A percentile compares a stretch with the other conserved stretches of the same genome.
Conservation (phyloP, 2,329 filamentous ascomycete genomes). For the Pseudogymnoascus sp. region DNA sequence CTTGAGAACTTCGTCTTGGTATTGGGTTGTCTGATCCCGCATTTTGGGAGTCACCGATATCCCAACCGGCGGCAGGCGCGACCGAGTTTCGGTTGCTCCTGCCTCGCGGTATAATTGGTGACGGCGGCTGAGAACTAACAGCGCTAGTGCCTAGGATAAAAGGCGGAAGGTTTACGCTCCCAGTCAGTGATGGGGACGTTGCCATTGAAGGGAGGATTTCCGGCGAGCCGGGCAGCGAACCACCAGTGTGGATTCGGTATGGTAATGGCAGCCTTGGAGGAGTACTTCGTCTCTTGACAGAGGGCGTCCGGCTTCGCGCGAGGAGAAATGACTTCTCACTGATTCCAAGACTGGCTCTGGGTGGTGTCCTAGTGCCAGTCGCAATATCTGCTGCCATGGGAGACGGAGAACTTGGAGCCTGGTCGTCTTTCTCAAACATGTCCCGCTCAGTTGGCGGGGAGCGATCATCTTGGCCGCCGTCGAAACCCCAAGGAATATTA, state of each 20-base stretch:
- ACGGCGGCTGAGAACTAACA: not conserved
- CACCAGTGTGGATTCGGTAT: not conserved
- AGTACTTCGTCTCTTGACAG: not conserved
- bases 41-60: not conserved
- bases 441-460: not conserved
- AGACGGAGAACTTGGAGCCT: not conserved
- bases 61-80: not conserved
- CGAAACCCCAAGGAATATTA: not conserved
- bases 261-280: not conserved
- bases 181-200: not conserved
- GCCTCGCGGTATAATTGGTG: not conserved
- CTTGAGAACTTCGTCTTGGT: not conserved
- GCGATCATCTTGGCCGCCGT: constrained; percentile 1
- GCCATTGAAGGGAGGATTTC: not conserved
- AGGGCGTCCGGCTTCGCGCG: not conserved
- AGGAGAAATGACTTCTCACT: not conserved
- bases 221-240: not conserved
- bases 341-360: not conserved
- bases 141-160: not conserved
- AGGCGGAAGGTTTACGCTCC: not conserved
- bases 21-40: not conserved
- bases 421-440: not conserved
- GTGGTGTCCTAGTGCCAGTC: not conserved
- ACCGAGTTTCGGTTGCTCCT: constrained; percentile 3
- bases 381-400: not conserved